These are phyloP conservation scores for Sideroxylon spinosum DNA, from an alignment of 179 eudicot species.

Conservation along the genomic window DNA sequence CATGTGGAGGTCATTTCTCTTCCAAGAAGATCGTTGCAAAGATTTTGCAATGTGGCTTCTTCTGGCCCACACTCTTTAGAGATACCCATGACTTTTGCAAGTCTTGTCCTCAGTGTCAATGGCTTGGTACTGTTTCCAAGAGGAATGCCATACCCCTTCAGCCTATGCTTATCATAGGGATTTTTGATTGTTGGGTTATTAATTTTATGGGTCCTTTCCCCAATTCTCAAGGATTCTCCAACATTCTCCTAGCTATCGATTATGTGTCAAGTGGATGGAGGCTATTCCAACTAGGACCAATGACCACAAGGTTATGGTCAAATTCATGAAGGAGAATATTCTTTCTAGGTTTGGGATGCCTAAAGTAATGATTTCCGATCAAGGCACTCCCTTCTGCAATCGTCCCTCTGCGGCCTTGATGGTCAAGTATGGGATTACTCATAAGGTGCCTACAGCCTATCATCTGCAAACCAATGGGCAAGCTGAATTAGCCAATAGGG, in stretches of 20 bases:
- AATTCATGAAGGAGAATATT: not conserved
- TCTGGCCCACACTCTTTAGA: not conserved
- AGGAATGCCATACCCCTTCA: not conserved
- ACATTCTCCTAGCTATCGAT: constrained; percentile 13
- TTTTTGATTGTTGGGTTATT: constrained; percentile 19
- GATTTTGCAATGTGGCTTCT: constrained; percentile 11
- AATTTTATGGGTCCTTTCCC: constrained; percentile 20
- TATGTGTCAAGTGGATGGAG: constrained; percentile 19
- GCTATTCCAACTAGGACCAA: not conserved
- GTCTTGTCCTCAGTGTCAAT: not conserved
- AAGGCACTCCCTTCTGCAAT: too few species aligned
- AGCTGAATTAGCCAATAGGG: not conserved
- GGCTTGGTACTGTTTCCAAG: not conserved
- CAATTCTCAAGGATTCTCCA: not conserved
- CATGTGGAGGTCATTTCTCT: not conserved
- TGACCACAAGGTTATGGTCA: not conserved
- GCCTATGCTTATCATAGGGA: not conserved
- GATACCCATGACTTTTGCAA: not conserved
- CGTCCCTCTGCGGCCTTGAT: not conserved
- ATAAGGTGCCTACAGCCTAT: not conserved
- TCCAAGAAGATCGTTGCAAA: not conserved
- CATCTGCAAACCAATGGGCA: not conserved
- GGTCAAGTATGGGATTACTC: too few species aligned
- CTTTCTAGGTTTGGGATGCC: not conserved
- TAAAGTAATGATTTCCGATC: not conserved